Evolutionary conservation across 2,329 filamentous ascomycete species (phyloP), one percentile per base, ranked within the genome.

Genomic region (Dissoconium aciculare): DNA sequence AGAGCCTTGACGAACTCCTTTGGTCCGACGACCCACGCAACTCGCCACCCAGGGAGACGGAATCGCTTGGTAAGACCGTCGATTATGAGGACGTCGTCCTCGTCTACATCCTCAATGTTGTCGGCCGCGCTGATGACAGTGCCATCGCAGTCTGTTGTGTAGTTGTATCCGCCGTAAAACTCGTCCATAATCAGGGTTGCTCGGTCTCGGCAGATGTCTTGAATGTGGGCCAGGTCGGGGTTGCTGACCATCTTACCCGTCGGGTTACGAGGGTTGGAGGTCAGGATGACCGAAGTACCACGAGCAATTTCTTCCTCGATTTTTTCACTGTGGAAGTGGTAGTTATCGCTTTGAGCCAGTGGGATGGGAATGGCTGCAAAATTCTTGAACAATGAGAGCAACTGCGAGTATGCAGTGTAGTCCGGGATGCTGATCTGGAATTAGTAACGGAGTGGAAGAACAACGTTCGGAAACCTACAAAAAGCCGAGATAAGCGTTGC

Each of bases 341-440:
- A 95, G 42, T 78, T 78, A 52, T 95, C 85, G 36, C 79, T 72
- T 48, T 83, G 76, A 17, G 77, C 74, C 9, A 95, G 67, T 8
- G 85, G 87, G 3, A 84, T 82, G 5, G 83, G 83, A 36, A 91
- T 82, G 33, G 81, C 78, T 26, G 81, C 79, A 50, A 92, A 91
- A 57, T 93, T 93, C 60, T 81, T 84, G 69, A 95, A 94, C 36
- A 94, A 64, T 35, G 77, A 83, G 60, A 94, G 60, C 85, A 95
- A 94, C 64, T 94, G 85, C 51, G 91, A 93, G 65, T 95, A 95
- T 2, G 87, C 87, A 3, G 85, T 93, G 61, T 94, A 94, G 56
- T 94, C 57, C 4, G 38, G 44, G 17, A 50, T 53, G 40, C 19
- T 23, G 19, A 8, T 8, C 19, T 8, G 19, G 8, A n/a, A n/a